Conservation (phyloP, 2,329 filamentous ascomycete genomes). For the Coniochaeta ligniaria region DNA sequence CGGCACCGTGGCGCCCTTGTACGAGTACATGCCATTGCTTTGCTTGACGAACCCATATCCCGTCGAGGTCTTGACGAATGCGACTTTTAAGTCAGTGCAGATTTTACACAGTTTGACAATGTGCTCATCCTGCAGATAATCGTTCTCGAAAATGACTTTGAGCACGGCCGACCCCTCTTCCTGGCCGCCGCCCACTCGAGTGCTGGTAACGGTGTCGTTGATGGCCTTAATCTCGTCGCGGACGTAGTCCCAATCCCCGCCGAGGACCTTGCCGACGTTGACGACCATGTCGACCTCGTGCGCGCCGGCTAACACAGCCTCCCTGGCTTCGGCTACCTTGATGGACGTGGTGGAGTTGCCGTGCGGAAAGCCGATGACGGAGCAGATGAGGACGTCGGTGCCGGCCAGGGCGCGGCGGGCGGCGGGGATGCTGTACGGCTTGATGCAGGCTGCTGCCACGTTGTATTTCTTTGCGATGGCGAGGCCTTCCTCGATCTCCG, state of each 20-base stretch:
- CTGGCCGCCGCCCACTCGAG: conserved; percentile 9
- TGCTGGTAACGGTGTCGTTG: conserved; percentile 37
- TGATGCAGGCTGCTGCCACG: conserved; percentile 51
- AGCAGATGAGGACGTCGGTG: conserved; percentile 42
- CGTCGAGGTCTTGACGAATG: conserved; percentile 54
- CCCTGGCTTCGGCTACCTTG: conserved; percentile 46
- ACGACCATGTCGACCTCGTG: conserved; percentile 54
- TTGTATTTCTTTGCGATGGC: conserved; percentile 35
- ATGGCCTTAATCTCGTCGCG: conserved; percentile 40
- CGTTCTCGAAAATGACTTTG: conserved; percentile 59
- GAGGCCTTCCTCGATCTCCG: conserved; percentile 41
- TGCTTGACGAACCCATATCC: conserved; percentile 56
- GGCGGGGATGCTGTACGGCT: conserved; percentile 45
- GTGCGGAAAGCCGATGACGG: conserved; percentile 55
- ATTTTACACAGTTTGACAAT: conserved; percentile 47
- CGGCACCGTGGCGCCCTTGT: conserved; percentile 42
- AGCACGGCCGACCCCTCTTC: conserved; percentile 28
- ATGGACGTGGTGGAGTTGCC: conserved; percentile 46
- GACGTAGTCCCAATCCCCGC: conserved; percentile 51
- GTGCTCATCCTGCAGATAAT: conserved; percentile 42
- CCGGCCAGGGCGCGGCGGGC: conserved; percentile 39
- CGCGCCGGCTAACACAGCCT: conserved; percentile 39
- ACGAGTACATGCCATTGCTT: conserved; percentile 40
- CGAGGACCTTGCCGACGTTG: conserved; percentile 51
- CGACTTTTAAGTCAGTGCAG: conserved; percentile 41